These are phyloP conservation scores for Serpula lacrymans DNA, from an alignment of 768 basidiomycete genomes.

Conservation along the genomic window DNA sequence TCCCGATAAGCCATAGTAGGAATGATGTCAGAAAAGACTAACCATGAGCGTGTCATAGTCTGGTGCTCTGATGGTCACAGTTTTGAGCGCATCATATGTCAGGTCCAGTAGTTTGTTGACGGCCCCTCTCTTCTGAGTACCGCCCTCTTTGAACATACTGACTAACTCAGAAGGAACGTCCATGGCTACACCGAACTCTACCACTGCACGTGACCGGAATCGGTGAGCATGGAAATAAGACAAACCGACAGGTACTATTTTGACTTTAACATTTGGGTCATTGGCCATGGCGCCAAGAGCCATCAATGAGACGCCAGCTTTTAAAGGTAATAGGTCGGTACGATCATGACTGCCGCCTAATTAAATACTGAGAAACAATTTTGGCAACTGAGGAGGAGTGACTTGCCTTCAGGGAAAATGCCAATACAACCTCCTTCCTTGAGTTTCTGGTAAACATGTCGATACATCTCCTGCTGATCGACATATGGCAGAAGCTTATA, in stretches of 20 bases:
- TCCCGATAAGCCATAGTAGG: slow-evolving; percentile 6
- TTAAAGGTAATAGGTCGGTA: slow-evolving; percentile 91
- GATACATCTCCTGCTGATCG: slow-evolving; percentile 94
- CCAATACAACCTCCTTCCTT: slow-evolving; percentile 89
- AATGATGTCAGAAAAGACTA: slow-evolving; percentile 18
- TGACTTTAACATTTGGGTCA: slow-evolving; percentile 80
- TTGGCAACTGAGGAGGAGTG: neutral
- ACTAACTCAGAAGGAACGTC: slow-evolving; percentile 90
- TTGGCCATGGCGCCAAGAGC: slow-evolving; percentile 97
- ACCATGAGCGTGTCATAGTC: slow-evolving; percentile 99
- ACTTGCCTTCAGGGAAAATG: slow-evolving; percentile 94
- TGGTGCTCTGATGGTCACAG: slow-evolving; percentile 92
- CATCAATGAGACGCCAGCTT: slow-evolving; percentile 98
- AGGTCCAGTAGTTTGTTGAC: slow-evolving; percentile 86
- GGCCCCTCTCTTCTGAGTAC: slow-evolving; percentile 83
- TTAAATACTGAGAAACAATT: slow-evolving; percentile 1
- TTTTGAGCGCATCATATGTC: slow-evolving; percentile 90
- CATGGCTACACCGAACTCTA: slow-evolving; percentile 91
- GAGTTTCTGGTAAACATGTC: slow-evolving; percentile 83
- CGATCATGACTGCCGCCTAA: slow-evolving; percentile 97
- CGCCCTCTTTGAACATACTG: slow-evolving; percentile 89
- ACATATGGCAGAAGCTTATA: slow-evolving; percentile 87
- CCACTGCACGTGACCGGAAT: slow-evolving; percentile 94
- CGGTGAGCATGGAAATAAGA: slow-evolving; percentile 76
- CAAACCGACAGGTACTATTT: slow-evolving; percentile 84